These are phyloP conservation scores for Boletus tomentosulus DNA, from an alignment of 768 basidiomycete genomes.

Conservation along the genomic window DNA sequence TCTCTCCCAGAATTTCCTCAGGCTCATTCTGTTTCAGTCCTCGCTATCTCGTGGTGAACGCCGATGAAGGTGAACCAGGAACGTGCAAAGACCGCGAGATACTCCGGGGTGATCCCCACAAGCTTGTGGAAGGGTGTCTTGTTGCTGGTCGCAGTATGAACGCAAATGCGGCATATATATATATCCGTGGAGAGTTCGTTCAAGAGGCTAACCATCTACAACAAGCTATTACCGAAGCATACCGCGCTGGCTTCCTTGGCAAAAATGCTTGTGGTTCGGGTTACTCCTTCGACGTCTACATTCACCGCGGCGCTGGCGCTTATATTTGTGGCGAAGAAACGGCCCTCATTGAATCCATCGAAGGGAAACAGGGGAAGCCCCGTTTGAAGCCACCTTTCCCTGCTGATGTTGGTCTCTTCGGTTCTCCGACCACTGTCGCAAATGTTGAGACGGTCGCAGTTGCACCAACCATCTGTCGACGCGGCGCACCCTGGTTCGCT, in stretches of 20 bases:
- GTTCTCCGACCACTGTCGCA: constrained; percentile 94
- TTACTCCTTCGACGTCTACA: constrained; percentile 94
- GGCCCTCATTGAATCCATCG: constrained; percentile 92
- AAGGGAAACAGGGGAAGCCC: constrained; percentile 98
- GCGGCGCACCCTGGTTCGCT: constrained; percentile 89
- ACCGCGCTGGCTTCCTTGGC: constrained; percentile 83
- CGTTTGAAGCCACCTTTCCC: constrained; percentile 98
- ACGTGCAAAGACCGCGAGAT: constrained; percentile 99
- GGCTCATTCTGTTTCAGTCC: constrained; percentile 50
- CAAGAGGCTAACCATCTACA: constrained; percentile 93
- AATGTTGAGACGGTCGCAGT: constrained; percentile 99
- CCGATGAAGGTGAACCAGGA: constrained; percentile 97
- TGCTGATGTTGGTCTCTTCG: constrained; percentile 96
- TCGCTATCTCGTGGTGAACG: constrained; percentile 95
- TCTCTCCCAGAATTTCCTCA: background rate
- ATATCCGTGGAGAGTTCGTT: constrained; percentile 97
- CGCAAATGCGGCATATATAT: constrained; percentile 98
- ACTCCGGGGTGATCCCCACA: constrained; percentile 95
- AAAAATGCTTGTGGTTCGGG: constrained; percentile 90
- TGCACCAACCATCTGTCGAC: constrained; percentile 91
- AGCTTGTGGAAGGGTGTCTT: constrained; percentile 95
- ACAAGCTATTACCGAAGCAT: constrained; percentile 94
- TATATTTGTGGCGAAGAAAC: constrained; percentile 99
- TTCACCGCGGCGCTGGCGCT: constrained; percentile 97
- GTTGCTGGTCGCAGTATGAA: constrained; percentile 98